A percentile compares a stretch with the other conserved stretches of the same genome.
Evolutionary conservation across 2,329 filamentous ascomycete genomes (phyloP).

Genomic region (Diplodia sapinea): DNA sequence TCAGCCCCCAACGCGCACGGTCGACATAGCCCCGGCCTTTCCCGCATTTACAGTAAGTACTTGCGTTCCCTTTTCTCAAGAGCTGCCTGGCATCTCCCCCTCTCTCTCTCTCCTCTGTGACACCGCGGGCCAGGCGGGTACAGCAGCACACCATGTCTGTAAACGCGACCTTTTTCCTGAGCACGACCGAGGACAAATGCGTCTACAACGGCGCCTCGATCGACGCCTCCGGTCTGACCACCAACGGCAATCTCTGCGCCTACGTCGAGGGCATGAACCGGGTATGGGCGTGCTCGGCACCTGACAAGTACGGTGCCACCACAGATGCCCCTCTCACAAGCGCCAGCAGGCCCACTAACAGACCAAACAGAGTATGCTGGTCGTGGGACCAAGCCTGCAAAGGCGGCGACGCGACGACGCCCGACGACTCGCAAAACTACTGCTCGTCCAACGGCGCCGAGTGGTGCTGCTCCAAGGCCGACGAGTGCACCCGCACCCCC

Average conservation of each 20-base stretch:
- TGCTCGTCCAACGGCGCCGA: background rate
- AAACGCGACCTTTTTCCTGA: background rate
- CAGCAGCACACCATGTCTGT: background rate
- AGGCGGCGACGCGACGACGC: background rate
- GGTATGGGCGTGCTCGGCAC: background rate
- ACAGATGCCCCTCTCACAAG: no score
- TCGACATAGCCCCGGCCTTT: background rate
- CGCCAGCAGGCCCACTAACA: no score
- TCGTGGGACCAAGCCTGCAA: background rate
- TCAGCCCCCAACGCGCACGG: background rate
- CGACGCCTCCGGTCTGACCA: background rate
- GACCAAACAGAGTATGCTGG: background rate
- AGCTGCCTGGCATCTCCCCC: background rate
- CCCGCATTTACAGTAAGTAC: background rate
- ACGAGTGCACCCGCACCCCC: background rate
- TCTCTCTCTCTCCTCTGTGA: background rate
- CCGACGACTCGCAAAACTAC: background rate
- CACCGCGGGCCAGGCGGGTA: no score
- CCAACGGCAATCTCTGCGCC: background rate
- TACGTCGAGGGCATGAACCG: background rate
- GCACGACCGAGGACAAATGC: background rate
- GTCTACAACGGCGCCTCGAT: conserved; percentile 6
- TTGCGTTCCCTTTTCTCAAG: background rate
- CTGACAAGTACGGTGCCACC: background rate
- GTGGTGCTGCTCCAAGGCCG: background rate